Evolutionary conservation across 306 rosid species (phyloP).

Genomic region (Dicorynia guianensis): DNA sequence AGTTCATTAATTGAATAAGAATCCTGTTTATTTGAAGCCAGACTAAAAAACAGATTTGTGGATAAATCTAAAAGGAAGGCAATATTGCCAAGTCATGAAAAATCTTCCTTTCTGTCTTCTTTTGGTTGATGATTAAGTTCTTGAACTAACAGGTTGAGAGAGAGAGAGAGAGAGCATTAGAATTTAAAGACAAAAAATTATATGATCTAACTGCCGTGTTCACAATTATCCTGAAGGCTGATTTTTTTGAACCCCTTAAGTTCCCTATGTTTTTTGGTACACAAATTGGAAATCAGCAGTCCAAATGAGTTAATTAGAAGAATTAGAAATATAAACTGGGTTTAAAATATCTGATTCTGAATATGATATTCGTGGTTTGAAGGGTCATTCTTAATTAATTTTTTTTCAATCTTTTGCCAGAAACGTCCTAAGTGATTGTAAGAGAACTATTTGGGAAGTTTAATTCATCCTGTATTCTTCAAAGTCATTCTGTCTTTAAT

Average conservation of each 20-base stretch:
- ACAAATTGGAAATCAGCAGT: not conserved
- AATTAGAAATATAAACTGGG: not conserved
- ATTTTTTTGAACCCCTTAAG: not conserved
- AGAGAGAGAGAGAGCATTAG: no score
- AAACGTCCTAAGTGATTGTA: not conserved
- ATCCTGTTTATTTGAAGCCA: not conserved
- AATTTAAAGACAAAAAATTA: not conserved
- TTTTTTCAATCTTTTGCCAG: constrained; percentile 30
- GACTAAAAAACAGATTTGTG: not conserved
- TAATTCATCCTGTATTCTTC: not conserved
- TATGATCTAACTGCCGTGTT: not conserved
- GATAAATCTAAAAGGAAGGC: not conserved
- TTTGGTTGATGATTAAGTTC: no score
- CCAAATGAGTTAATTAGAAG: constrained; percentile 1
- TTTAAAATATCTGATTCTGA: not conserved
- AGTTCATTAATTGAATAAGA: no score
- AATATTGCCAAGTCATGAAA: not conserved
- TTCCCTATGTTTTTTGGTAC: not conserved
- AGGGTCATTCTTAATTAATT: not conserved
- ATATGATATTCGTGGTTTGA: constrained; percentile 1
- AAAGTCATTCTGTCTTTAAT: constrained; percentile 32
- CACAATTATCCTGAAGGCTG: not conserved
- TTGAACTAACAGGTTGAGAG: not conserved
- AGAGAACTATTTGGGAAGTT: constrained; percentile 3
- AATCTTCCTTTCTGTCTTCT: no score